Conservation (phyloP, 2,329 filamentous ascomycete species). For the Ceratocystis destructans region DNA sequence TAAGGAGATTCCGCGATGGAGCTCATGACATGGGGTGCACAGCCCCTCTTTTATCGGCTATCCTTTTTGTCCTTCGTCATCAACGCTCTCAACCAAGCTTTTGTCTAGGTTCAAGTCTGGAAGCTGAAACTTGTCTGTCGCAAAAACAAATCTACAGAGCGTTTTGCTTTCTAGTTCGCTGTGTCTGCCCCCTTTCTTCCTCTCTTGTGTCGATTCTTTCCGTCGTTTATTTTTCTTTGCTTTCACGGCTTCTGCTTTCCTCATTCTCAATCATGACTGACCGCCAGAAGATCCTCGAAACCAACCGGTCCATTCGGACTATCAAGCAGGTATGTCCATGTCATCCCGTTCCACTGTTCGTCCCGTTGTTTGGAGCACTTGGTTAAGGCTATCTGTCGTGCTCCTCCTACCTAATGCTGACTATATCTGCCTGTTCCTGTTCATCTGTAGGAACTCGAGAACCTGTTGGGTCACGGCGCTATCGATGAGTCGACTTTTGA, state of each 20-base stretch:
- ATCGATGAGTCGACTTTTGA: constrained; percentile 65
- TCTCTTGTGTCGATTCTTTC: too few species aligned
- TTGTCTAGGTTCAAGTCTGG: neutral
- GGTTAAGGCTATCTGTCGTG: neutral
- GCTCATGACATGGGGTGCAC: neutral
- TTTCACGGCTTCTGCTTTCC: neutral
- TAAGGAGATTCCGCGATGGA: neutral
- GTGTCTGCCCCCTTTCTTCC: neutral
- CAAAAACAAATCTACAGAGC: neutral
- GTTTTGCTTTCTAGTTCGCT: neutral
- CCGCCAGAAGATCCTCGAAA: constrained; percentile 49
- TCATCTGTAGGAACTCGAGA: constrained; percentile 64
- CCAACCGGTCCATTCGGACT: constrained; percentile 72
- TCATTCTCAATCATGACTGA: constrained; percentile 25
- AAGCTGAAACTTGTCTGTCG: neutral
- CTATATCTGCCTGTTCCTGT: too few species aligned
- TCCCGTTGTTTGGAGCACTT: neutral
- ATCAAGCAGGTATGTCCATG: constrained; percentile 60
- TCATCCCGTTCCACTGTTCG: neutral
- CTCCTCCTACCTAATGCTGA: neutral
- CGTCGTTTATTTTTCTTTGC: neutral
- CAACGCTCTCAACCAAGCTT: neutral
- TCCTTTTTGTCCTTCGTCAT: neutral
- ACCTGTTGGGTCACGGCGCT: constrained; percentile 67
- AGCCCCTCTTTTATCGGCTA: constrained; percentile 8